Percentiles rank a stretch among this genome's conserved stretches.
phyloP scores from a whole-genome alignment of 2,329 filamentous ascomycete species.

The Colletotrichum somersetense region DNA sequence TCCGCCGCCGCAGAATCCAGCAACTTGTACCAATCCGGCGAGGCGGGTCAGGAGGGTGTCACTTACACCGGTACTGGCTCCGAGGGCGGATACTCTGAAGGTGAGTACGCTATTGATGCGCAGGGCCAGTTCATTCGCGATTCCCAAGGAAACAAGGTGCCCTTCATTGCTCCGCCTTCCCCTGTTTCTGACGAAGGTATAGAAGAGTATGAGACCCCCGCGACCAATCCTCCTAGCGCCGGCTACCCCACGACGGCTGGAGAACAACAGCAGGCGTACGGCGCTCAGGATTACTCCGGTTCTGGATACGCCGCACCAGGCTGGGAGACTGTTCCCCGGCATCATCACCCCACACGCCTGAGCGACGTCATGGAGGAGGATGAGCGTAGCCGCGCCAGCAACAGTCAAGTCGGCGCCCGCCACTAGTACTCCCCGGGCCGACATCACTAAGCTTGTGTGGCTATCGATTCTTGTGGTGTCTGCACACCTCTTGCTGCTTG shows the following conservation, averaged over 20 bases:
- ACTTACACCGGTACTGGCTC: constrained; percentile 53
- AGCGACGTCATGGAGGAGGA: constrained; percentile 92
- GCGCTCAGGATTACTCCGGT: constrained; percentile 73
- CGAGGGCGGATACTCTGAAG: constrained; percentile 75
- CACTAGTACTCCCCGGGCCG: constrained; percentile 23
- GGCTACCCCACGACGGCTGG: constrained; percentile 54
- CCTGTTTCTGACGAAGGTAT: constrained; percentile 63
- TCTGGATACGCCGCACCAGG: constrained; percentile 74
- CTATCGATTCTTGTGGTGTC: neutral
- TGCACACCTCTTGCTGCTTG: neutral
- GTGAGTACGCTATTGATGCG: constrained; percentile 77
- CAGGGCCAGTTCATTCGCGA: constrained; percentile 73
- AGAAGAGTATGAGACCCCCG: constrained; percentile 71
- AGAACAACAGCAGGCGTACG: constrained; percentile 43
- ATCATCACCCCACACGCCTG: constrained; percentile 88
- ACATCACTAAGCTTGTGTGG: neutral
- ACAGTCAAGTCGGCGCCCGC: constrained; percentile 61
- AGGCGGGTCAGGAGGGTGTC: constrained; percentile 33
- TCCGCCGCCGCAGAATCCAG: constrained; percentile 49
- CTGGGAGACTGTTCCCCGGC: constrained; percentile 82
- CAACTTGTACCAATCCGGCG: constrained; percentile 43
- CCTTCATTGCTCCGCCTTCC: constrained; percentile 61
- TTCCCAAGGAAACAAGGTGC: constrained; percentile 70
- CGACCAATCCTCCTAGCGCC: constrained; percentile 55
- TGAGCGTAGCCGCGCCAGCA: constrained; percentile 81